Percentiles rank a stretch among this genome's conserved stretches.
These are phyloP conservation scores for Eremothecium gossypii DNA, from an alignment of 1,139 yeast genomes.

Conservation along the genomic window DNA sequence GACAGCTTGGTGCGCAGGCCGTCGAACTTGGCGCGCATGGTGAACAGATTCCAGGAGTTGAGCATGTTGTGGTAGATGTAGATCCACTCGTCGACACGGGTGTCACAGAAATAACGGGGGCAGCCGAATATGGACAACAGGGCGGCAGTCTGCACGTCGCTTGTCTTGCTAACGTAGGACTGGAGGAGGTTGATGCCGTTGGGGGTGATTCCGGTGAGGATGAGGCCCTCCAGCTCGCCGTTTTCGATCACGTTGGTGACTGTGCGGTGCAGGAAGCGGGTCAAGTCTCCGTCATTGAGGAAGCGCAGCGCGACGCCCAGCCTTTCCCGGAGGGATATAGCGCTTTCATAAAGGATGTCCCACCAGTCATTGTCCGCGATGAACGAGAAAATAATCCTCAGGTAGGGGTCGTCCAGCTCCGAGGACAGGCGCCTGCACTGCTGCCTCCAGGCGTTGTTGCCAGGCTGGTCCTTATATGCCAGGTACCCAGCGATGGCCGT, in stretches of 20 bases:
- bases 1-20: slow-evolving; percentile 66
- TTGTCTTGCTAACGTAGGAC: slow-evolving; percentile 78
- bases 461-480: slow-evolving; percentile 52
- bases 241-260: slow-evolving; percentile 60
- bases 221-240: slow-evolving; percentile 87
- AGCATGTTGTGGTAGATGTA: slow-evolving; percentile 63
- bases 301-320: slow-evolving; percentile 85
- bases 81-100: slow-evolving; percentile 68
- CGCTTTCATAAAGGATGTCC: slow-evolving; percentile 86
- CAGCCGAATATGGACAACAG: slow-evolving; percentile 70
- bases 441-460: slow-evolving; percentile 87
- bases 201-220: slow-evolving; percentile 83
- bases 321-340: slow-evolving; percentile 79
- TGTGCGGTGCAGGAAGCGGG: slow-evolving; percentile 56
- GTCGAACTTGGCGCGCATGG: slow-evolving; percentile 74
- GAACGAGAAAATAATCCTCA: slow-evolving; percentile 86
- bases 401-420: slow-evolving; percentile 80
- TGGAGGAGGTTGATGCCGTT: slow-evolving; percentile 74
- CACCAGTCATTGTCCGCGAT: slow-evolving; percentile 95
- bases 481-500: slow-evolving; percentile 91
- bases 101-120: slow-evolving; percentile 71
- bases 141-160: slow-evolving; percentile 91
- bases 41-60: slow-evolving; percentile 78
- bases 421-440: slow-evolving; percentile 83
- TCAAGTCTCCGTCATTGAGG: slow-evolving; percentile 66